Base-by-base conservation (phyloP, 768 basidiomycete genomes). In the Boletus rufocinnamomeus region DNA sequence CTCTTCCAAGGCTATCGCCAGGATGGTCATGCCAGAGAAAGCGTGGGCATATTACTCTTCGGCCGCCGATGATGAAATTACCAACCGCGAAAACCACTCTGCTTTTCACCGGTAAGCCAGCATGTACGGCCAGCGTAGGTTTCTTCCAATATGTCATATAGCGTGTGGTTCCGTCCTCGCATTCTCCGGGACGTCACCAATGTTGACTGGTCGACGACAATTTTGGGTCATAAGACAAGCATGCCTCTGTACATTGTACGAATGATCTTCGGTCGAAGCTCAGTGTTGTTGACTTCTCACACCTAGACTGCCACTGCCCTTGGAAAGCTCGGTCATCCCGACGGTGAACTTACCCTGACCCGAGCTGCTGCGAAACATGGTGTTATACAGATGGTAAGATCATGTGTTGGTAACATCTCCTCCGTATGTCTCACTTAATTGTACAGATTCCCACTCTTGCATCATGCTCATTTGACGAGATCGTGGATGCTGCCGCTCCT, bases 11-110 rank as follows among this genome's bases (percentile, higher is more conserved):
- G 83, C 89, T 19, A 86, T 98, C 52, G 95, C 93, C 10, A 89
- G 83, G 72, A 78, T 79, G 65, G 87, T 91, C 13, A 87, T 98
- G 79, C 76, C 86, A 2, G 87, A 89, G 35, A 92, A 93, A 70
- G 93, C 93, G 0, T 98, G 95, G 95, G 95, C 95, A 6, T 95
- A 95, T 72, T 95, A 98, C 68, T 93, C 91, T 1, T 95, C 93
- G n/a, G 95, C 94, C 19, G 87, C 96, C 8, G 96, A 98, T 69
- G 95, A 98, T 65, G 94, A 97, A 74, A 92, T 95, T 46, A 95
- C 93, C 32, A 78, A 82, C 59, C 81, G 94, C 50, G 94, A 96
- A 73, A 97, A 97, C 66, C 93, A 92, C 60, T 81, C 86, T 52
- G 95, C 95, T 2, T 98, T 89, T 69, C 95, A 98, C 64, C 82